A percentile compares a stretch with the other conserved stretches of the same genome.
Conservation (phyloP, 306 rosid genomes). For the Betula pendula region DNA sequence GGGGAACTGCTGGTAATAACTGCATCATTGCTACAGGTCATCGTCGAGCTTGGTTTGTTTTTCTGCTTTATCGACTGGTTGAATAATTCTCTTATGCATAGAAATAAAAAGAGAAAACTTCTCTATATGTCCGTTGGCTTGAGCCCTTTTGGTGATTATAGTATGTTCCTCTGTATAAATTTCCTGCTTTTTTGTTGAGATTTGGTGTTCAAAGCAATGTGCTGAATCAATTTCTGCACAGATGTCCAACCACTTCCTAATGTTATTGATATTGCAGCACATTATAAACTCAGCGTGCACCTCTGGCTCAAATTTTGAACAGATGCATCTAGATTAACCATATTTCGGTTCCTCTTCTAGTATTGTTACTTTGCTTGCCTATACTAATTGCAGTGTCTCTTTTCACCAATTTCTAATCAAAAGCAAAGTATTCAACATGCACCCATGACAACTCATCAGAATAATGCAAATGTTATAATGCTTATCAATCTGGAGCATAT, state of each 20-base stretch:
- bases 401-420: neutral
- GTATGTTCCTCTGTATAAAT: too few species aligned
- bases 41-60: too few species aligned
- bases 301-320: neutral
- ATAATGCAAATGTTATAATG: too few species aligned
- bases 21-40: too few species aligned
- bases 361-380: neutral
- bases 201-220: neutral
- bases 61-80: too few species aligned
- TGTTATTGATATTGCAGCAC: neutral
- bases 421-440: neutral
- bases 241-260: neutral
- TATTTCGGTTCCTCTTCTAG: neutral
- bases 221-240: neutral
- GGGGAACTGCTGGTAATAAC: too few species aligned
- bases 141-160: neutral
- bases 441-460: neutral
- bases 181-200: neutral
- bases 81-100: neutral
- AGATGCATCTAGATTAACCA: neutral
- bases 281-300: too few species aligned
- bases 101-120: too few species aligned
- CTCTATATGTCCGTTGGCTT: neutral
- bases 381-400: neutral
- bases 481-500: neutral